These are phyloP conservation scores for Trichothecium roseum DNA, from an alignment of 2,329 filamentous ascomycete genomes.

Conservation along the genomic window DNA sequence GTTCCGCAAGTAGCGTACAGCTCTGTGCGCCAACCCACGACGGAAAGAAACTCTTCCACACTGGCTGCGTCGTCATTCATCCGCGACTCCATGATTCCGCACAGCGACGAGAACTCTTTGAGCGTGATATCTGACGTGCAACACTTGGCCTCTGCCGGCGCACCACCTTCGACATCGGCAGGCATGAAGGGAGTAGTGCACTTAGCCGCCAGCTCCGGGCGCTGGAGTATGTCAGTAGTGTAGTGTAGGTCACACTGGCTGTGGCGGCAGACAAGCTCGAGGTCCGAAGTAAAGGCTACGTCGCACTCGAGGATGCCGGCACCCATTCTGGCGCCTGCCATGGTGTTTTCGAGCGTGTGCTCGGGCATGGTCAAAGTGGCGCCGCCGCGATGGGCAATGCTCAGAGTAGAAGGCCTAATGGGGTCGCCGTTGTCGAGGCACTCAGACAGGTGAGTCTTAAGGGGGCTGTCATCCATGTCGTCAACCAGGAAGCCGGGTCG, in stretches of 20 bases:
- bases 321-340: slow-evolving; percentile 57
- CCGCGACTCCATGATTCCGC: slow-evolving; percentile 62
- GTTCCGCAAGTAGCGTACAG: slow-evolving; percentile 55
- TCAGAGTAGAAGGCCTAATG: slow-evolving; percentile 41
- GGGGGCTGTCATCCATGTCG: slow-evolving; percentile 47
- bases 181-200: slow-evolving; percentile 53
- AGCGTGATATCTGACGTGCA: slow-evolving; percentile 64
- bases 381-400: slow-evolving; percentile 52
- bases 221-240: slow-evolving; percentile 55
- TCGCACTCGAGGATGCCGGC: slow-evolving; percentile 59
- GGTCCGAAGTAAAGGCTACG: slow-evolving; percentile 55
- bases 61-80: slow-evolving; percentile 48
- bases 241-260: slow-evolving; percentile 58
- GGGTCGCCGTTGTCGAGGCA: slow-evolving; percentile 46
- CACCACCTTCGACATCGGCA: slow-evolving; percentile 34
- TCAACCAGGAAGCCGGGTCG: slow-evolving; percentile 55
- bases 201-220: slow-evolving; percentile 52
- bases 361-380: slow-evolving; percentile 55
- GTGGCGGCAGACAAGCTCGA: slow-evolving; percentile 57
- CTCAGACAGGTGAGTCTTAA: slow-evolving; percentile 48
- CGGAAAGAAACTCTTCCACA: slow-evolving; percentile 47
- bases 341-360: slow-evolving; percentile 47
- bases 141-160: slow-evolving; percentile 50
- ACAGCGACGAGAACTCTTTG: slow-evolving; percentile 56
- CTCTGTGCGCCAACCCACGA: slow-evolving; percentile 52